These are phyloP conservation scores for Arabidopsis suecica DNA, from an alignment of 345 rosid genomes.

Conservation along the genomic window DNA sequence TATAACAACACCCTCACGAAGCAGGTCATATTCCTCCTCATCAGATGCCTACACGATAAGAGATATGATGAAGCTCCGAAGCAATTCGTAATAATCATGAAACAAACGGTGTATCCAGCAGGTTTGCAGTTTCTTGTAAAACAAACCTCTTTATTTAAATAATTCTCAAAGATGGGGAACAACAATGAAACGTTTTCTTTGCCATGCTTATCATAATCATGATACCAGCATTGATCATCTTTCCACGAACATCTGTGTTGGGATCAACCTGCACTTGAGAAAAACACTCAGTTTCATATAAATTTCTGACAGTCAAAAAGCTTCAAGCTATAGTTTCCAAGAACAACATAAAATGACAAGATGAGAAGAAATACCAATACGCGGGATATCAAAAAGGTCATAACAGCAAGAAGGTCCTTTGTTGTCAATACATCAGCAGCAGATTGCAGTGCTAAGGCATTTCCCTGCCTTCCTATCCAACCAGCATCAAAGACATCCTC, in stretches of 20 bases:
- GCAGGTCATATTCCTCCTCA: slow-evolving; percentile 91
- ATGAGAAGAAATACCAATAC: slow-evolving; percentile 68
- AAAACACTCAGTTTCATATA: slow-evolving; percentile 4
- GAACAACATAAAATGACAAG: slow-evolving; percentile 30
- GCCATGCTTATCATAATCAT: slow-evolving; percentile 95
- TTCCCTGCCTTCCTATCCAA: slow-evolving; percentile 95
- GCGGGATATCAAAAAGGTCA: slow-evolving; percentile 95
- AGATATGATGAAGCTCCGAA: slow-evolving; percentile 33
- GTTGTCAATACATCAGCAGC: slow-evolving; percentile 94
- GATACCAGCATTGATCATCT: slow-evolving; percentile 96
- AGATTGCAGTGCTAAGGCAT: slow-evolving; percentile 87
- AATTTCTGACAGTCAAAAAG: slow-evolving; percentile 6
- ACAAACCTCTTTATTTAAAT: too few relatives aligned
- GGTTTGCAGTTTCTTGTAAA: too few relatives aligned
- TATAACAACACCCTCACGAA: slow-evolving; percentile 98
- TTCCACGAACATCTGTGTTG: slow-evolving; percentile 96
- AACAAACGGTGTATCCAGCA: slow-evolving; percentile 18
- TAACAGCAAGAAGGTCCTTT: slow-evolving; percentile 94
- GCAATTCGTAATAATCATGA: background rate
- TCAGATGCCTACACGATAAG: slow-evolving; percentile 71
- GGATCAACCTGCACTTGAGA: slow-evolving; percentile 80
- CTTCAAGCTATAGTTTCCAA: background rate
- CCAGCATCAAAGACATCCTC: slow-evolving; percentile 74
- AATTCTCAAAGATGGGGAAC: too few relatives aligned
- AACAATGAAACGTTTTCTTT: slow-evolving; percentile 84